These are phyloP conservation scores for Fusarium brachygibbosum DNA, from an alignment of 2,329 filamentous ascomycete genomes.

Conservation along the genomic window DNA sequence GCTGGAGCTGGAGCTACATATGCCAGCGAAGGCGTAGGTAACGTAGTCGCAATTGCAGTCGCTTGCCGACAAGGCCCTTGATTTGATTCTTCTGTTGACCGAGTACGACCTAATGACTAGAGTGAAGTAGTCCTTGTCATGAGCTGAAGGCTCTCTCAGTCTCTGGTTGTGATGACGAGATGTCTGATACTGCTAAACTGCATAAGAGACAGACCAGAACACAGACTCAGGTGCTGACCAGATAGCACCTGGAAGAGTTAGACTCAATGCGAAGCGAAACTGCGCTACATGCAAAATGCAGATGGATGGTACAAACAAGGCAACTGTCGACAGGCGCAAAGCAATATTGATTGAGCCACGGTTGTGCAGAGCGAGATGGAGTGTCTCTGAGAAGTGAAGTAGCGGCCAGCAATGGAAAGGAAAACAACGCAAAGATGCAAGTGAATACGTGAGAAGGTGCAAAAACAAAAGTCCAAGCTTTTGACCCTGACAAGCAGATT, in stretches of 20 bases:
- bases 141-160: slow-evolving; percentile 12
- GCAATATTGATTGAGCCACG: slow-evolving; percentile 7
- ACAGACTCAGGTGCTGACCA: slow-evolving; percentile 20
- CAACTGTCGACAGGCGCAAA: slow-evolving; percentile 22
- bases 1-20: slow-evolving; percentile 17
- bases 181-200: slow-evolving; percentile 32
- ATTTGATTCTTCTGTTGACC: slow-evolving; percentile 7
- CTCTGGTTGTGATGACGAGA: slow-evolving; percentile 29
- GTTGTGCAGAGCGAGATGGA: slow-evolving; percentile 3
- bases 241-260: slow-evolving; percentile 30
- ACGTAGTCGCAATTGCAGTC: slow-evolving; percentile 19
- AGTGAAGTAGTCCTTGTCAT: slow-evolving; percentile 10
- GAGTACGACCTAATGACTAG: slow-evolving; percentile 15
- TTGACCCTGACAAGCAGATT: slow-evolving; percentile 34
- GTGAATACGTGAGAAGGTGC: slow-evolving; percentile 12
- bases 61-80: slow-evolving; percentile 18
- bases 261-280: slow-evolving; percentile 31
- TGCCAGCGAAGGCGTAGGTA: slow-evolving; percentile 21
- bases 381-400: neutral
- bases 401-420: slow-evolving; percentile 12
- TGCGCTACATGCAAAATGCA: slow-evolving; percentile 27
- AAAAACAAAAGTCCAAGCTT: slow-evolving; percentile 28
- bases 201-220: slow-evolving; percentile 14
- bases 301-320: slow-evolving; percentile 21
- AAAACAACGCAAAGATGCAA: slow-evolving; percentile 27